These are phyloP conservation scores for Pyrenula massariospora DNA, from an alignment of 495 filamentous ascomycete genomes.

Conservation along the genomic window DNA sequence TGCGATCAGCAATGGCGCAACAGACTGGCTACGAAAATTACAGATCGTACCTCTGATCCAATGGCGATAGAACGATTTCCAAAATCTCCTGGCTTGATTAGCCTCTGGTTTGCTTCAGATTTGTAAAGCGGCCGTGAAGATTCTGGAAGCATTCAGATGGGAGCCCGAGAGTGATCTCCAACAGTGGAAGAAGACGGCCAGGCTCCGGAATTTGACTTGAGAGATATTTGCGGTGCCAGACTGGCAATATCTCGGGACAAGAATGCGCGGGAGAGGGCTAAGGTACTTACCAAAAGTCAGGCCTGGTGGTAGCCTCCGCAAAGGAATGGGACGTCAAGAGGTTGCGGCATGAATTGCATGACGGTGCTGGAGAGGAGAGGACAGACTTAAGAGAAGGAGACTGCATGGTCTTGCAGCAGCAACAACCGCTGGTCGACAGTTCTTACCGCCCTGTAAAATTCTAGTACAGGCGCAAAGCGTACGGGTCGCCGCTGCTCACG, in stretches of 20 bases:
- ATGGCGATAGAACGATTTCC: background rate
- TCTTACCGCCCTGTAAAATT: no score
- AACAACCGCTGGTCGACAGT: no score
- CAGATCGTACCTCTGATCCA: background rate
- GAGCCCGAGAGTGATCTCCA: background rate
- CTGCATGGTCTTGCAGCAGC: no score
- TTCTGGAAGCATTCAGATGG: background rate
- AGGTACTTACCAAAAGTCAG: background rate
- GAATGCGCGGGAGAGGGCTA: no score
- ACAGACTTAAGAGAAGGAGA: no score
- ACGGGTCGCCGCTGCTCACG: no score
- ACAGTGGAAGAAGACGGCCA: background rate
- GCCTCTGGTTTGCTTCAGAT: background rate
- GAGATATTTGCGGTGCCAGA: background rate
- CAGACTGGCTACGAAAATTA: background rate
- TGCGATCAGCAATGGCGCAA: background rate
- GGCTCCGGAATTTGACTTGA: background rate
- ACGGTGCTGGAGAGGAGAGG: no score
- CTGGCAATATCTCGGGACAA: background rate
- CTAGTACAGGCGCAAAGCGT: no score
- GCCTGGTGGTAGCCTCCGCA: background rate
- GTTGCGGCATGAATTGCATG: background rate
- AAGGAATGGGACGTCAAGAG: background rate
- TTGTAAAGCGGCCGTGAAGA: background rate
- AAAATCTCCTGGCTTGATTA: background rate